Evolutionary conservation across 129 eudicot species (phyloP), one percentile per base, ranked within the genome.

Genomic region (Chrysanthemum seticuspe): DNA sequence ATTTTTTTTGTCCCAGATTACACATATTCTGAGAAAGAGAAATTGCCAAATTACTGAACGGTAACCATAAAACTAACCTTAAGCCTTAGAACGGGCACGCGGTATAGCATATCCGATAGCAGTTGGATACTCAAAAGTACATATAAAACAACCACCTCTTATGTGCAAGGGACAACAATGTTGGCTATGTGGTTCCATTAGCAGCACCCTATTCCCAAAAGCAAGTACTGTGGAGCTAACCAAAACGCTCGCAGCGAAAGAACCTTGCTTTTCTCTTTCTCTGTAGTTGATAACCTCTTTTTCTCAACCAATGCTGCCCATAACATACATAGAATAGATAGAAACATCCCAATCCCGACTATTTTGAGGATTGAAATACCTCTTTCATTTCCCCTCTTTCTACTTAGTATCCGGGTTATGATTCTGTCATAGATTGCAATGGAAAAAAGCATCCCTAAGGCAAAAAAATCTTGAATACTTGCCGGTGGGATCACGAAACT

Each of bases 401-500:
- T 44, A 60, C 89, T 74, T 23, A 76, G 55, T 25, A 73, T 49
- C 6, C 87, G 85, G 0, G 77, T 68, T 12, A 87, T 83, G 61
- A 79, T 12, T 34, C 69, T 74, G 12, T 87, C 92, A 16, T 87
- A 82, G 54, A 77, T 4, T 6, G 74, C 15, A 36, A 81, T 56
- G 2, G 73, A 52, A 2, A 51, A 6, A 13, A 84, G 54, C 78
- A 67, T 78, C 15, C 81, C 85, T 7, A 82, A 9, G 12, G 85
- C 87, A 8, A 75, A 6, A 16, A 84, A 53, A 3, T 81, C 34
- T 52, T 13, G 5, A 36, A 79, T 31, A n/a, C 81, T 68, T 40
- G 87, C 89, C 2, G 89, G 79, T 40, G 89, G 93, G 75, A 87
- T 75, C 15, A 70, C 74, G 4, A 84, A 87, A 13, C 13, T 59